Base-by-base conservation (phyloP, 306 rosid species). In the Abrus precatorius region DNA sequence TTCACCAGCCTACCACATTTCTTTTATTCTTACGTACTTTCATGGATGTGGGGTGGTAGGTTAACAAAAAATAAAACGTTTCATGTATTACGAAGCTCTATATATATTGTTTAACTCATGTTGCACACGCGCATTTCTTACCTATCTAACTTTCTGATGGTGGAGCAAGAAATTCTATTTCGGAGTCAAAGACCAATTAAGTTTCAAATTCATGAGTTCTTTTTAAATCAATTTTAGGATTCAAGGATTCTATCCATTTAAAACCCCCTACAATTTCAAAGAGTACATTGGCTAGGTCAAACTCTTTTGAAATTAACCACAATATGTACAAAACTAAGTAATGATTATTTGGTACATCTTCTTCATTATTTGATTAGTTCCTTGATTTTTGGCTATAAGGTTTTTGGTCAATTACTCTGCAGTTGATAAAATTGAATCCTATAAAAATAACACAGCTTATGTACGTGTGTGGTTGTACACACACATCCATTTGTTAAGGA, bases 1-100 rank as follows among this genome's bases (percentile, higher is more conserved):
- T 60, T 13, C 43, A 57, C 52, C 6, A 45, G 34, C 71, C 47
- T 28, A 50, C 73, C 59, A 49, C 30, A 30, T 9, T 77, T 55
- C 52, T 30, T 49, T 78, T 47, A 45, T 41, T 83, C 86, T 77
- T 34, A 54, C 79, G 75, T 77, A 63, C 61, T 59, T 76, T 11
- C 13, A 59, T 83, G 72, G 86, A 63, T 78, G 80, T 64, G 80
- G 83, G 86, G 80, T 78, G 71, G 83, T 45, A 83, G 80, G 83
- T 65, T 73, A 72, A 54, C 86, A 77, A n/a, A 64, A 20, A 76
- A 70, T 63, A 52, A 72, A 49, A 32, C 32, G 9, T 9, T 61
- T 52, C 69, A 61, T 59, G 74, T 40, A 70, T 53, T 27, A 76
- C 14, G 4, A 61, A 60, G 57, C 75, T 45, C 6, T 48, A 38